These are phyloP conservation scores for Lablab purpureus DNA, from an alignment of 306 rosid genomes.

Conservation along the genomic window DNA sequence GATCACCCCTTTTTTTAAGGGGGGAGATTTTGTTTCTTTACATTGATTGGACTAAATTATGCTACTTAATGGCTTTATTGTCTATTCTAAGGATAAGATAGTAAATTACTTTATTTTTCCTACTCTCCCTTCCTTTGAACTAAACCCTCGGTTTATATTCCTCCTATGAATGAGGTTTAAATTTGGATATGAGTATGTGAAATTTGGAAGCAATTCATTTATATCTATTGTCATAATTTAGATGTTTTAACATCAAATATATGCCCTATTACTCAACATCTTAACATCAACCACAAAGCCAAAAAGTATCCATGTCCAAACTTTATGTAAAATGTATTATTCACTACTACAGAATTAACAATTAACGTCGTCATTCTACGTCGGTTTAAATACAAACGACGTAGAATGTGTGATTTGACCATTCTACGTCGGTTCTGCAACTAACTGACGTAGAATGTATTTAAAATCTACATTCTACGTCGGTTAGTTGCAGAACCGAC, in stretches of 20 bases:
- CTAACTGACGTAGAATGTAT: no score
- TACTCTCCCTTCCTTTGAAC: constrained; percentile 5
- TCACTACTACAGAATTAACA: no score
- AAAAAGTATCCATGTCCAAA: neutral
- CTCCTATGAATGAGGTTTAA: neutral
- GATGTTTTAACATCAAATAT: constrained; percentile 14
- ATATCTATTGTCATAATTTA: neutral
- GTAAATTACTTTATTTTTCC: neutral
- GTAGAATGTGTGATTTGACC: no score
- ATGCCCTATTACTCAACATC: neutral
- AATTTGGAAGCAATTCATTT: constrained; percentile 12
- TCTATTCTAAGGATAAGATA: neutral
- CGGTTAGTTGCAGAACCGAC: no score
- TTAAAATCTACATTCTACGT: no score
- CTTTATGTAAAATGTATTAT: constrained; percentile 5
- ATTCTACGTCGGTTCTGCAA: no score
- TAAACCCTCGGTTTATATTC: neutral
- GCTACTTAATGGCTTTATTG: neutral
- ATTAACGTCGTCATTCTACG: no score
- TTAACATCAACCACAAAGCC: constrained; percentile 4
- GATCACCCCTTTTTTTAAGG: no score
- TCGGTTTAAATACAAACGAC: no score
- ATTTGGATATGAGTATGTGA: constrained; percentile 2
- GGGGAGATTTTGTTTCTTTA: neutral
- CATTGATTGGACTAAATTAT: neutral